Conservation (phyloP, 768 basidiomycete species). For the Kwoniella sp. region DNA sequence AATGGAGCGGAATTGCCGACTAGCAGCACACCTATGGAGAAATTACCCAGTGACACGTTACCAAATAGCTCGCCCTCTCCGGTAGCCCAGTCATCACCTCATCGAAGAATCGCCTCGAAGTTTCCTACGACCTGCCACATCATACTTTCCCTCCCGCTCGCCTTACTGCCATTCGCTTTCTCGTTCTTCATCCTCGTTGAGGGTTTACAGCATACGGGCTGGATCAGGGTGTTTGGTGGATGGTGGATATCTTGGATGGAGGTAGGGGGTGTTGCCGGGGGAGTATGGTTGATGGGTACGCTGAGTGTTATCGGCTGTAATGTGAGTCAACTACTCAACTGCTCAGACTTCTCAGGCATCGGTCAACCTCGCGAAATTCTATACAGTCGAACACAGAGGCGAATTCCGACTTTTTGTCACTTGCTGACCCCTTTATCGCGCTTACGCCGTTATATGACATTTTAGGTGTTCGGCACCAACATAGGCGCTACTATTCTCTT, state of each 20-base stretch:
- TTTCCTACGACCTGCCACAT: constrained; percentile 71
- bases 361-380: too few species aligned
- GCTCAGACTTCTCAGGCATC: too few species aligned
- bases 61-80: background rate
- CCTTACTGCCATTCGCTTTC: constrained; percentile 86
- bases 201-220: constrained; percentile 75
- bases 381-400: too few species aligned
- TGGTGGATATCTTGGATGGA: constrained; percentile 65
- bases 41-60: background rate
- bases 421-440: background rate
- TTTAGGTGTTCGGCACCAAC: constrained; percentile 73
- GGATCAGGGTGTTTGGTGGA: constrained; percentile 77
- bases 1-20: background rate
- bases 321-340: constrained; percentile 43
- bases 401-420: background rate
- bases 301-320: constrained; percentile 77
- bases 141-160: constrained; percentile 67
- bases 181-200: constrained; percentile 93
- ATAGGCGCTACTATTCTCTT: constrained; percentile 89
- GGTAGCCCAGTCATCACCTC: background rate
- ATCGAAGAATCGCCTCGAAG: constrained; percentile 29
- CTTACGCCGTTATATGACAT: background rate
- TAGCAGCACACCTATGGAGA: background rate
- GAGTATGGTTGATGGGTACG: constrained; percentile 70
- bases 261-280: constrained; percentile 60